Conservation (phyloP, 331 rosid species). For the Stylosanthes scabra region DNA sequence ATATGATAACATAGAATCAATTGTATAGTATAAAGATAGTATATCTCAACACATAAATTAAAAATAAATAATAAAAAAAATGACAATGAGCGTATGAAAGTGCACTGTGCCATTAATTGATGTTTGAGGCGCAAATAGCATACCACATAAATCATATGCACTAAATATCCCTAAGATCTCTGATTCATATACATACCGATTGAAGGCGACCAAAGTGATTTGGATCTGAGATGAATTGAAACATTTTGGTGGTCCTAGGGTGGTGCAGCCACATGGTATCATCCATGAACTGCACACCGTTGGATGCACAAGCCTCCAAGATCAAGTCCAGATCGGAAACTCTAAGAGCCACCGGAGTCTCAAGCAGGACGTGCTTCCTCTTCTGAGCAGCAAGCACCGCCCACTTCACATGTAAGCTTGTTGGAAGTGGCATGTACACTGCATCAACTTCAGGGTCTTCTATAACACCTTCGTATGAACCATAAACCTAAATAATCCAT, state of each 20-base stretch:
- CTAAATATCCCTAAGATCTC: too few species aligned
- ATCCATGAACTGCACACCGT: conserved; percentile 70
- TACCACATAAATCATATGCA: too few species aligned
- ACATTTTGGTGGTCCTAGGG: conserved; percentile 68
- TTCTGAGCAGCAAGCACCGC: conserved; percentile 59
- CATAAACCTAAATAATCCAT: conserved; percentile 43
- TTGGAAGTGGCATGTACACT: conserved; percentile 62
- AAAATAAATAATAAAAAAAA: too few species aligned
- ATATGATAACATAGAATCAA: too few species aligned
- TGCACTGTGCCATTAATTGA: too few species aligned
- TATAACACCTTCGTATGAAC: conserved; percentile 53
- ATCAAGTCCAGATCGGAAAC: conserved; percentile 63
- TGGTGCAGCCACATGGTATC: conserved; percentile 82
- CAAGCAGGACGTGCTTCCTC: conserved; percentile 72
- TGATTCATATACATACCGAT: too few species aligned
- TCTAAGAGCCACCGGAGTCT: conserved; percentile 63
- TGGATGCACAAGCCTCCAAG: conserved; percentile 59
- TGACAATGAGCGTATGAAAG: too few species aligned
- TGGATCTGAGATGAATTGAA: conserved; percentile 52
- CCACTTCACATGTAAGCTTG: conserved; percentile 61
- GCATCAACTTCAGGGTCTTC: conserved; percentile 63
- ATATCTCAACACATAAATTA: too few species aligned
- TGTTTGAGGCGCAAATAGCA: too few species aligned
- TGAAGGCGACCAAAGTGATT: conserved; percentile 24
- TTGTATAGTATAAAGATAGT: too few species aligned